Evolutionary conservation across 768 basidiomycete genomes (phyloP).

Genomic region (Porphyrellus cyaneotinctus): DNA sequence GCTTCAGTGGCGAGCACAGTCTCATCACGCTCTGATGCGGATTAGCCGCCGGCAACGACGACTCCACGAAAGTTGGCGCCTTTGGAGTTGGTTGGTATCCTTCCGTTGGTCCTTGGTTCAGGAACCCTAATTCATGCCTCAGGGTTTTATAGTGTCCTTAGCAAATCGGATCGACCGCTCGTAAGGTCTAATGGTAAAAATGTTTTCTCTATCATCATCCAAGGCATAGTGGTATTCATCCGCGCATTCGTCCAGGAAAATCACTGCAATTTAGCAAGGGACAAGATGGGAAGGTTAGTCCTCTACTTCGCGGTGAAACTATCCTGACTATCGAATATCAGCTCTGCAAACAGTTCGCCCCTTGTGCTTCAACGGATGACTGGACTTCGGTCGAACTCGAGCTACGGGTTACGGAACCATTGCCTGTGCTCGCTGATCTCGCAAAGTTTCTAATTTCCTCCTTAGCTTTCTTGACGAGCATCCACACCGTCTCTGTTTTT

Average conservation of each 20-base stretch:
- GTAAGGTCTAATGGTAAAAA: slow-evolving; percentile 10
- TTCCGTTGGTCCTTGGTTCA: background rate
- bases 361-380: background rate
- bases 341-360: background rate
- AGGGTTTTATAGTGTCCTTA: slow-evolving; percentile 20
- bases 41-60: slow-evolving; percentile 12
- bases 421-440: slow-evolving; percentile 4
- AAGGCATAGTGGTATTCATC: background rate
- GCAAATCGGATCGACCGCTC: slow-evolving; percentile 14
- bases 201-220: background rate
- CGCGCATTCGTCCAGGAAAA: slow-evolving; percentile 3
- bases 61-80: slow-evolving; percentile 14
- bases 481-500: slow-evolving; percentile 3
- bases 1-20: background rate
- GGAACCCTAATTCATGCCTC: background rate
- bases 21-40: background rate
- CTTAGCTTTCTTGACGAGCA: slow-evolving; percentile 2
- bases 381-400: slow-evolving; percentile 12
- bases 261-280: slow-evolving; percentile 11
- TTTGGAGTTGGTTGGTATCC: slow-evolving; percentile 14
- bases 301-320: background rate
- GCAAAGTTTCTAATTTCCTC: slow-evolving; percentile 14
- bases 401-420: slow-evolving; percentile 1
- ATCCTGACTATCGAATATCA: background rate
- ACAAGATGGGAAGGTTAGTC: slow-evolving; percentile 8